Evolutionary conservation across 2,329 filamentous ascomycete genomes (phyloP), one percentile per base, ranked within the genome.

Genomic region (Zymoseptoria ardabiliae): DNA sequence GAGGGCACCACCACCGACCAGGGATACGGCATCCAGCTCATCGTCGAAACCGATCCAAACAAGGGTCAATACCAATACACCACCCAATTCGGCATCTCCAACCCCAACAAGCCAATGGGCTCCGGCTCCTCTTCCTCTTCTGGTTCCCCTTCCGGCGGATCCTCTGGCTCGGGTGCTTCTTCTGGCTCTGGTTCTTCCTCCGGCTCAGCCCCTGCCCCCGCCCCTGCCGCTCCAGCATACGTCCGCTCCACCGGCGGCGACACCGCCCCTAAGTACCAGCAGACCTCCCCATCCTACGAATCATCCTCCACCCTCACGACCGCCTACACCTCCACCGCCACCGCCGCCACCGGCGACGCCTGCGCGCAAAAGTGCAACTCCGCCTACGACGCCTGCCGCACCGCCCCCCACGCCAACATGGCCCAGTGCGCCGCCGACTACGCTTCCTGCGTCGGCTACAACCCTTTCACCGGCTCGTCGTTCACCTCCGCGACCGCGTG

Each of bases 21-120:
- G 66, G 79, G 77, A 73, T 86, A 86, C 74, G 84, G 84, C 62
- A 76, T 87, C 69, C 78, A 85, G 71, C 73, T 87, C 67, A 82
- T 86, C 65, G 82, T 81, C 64, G 81, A 85, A 68, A 75, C 76
- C 22, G 51, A 22, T 1, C 22, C 51, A 1, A 28, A 53, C 54
- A 82, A 77, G 63, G 82, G 83, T 70, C 73, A 81, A 69, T 86
- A 83, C 83, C 56, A 58, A 53, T 84, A 78, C 73, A 81, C 79
- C 49, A 81, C 81, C 59, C 83, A 86, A 72, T 86, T 86, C 75
- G 84, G 84, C 67, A 78, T 87, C 75, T 76, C 74, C 61, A 80
- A 80, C 69, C 58, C 70, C 52, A 60, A 71, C 57, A 74, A 70
- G 68, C 64, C 66, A 30, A 57, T 67, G 41, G 52, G 58, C 48